A percentile compares a stretch with the other conserved stretches of the same genome.
Evolutionary conservation across 192 early-diverging fungal genomes (phyloP).

Genomic region (Backusella sp.): DNA sequence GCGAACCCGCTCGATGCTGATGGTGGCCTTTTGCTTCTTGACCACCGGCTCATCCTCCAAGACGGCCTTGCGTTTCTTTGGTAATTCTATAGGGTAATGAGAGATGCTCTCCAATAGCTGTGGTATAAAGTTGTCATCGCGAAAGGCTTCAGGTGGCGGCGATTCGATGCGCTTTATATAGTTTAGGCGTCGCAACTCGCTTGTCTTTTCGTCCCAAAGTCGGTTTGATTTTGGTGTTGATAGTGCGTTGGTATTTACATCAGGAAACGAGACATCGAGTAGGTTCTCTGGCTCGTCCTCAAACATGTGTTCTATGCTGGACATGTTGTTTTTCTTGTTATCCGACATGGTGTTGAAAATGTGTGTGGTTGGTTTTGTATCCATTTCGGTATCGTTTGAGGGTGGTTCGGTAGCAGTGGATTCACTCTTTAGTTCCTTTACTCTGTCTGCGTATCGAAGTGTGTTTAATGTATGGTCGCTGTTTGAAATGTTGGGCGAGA

Average conservation of each 20-base stretch:
- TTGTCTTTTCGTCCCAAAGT: neutral
- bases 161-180: conserved; percentile 28
- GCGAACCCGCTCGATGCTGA: neutral
- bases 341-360: neutral
- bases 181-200: conserved; percentile 18
- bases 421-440: conserved; percentile 25
- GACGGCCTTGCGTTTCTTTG: neutral
- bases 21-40: neutral
- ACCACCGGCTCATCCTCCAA: too few species aligned
- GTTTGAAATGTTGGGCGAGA: conserved; percentile 91
- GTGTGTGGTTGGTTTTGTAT: neutral
- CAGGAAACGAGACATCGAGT: conserved; percentile 17
- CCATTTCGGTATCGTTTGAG: neutral
- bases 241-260: neutral
- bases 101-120: neutral
- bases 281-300: conserved; percentile 9
- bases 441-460: conserved; percentile 86
- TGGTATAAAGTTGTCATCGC: neutral
- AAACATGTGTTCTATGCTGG: neutral
- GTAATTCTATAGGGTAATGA: neutral
- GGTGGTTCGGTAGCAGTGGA: neutral
- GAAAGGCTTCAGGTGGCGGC: conserved; percentile 23
- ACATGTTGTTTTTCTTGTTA: neutral
- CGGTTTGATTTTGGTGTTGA: conserved; percentile 21
- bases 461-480: conserved; percentile 96